Base-by-base conservation (phyloP, 2,329 filamentous ascomycete species). In the Microdochium trichocladiopsis region DNA sequence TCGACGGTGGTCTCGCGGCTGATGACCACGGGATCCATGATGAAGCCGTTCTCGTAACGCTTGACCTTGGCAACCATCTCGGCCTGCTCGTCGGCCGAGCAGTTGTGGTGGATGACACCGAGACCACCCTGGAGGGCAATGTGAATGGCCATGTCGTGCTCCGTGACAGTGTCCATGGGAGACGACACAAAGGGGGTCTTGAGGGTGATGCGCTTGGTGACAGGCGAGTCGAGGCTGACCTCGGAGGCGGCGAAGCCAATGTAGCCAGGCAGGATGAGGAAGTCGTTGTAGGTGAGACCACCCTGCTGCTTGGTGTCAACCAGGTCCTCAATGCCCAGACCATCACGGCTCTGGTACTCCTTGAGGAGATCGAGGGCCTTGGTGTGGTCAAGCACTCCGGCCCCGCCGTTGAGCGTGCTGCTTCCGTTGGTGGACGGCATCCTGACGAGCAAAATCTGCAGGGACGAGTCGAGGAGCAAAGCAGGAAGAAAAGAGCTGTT, bases 61-160 rank as follows among this genome's bases (percentile, higher is more conserved):
- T 99, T 99, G 63, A 99, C 94, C 79, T 96, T 97, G 72, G 90
- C 84, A 61, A 99, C 90, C 94, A 99, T 99, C 77, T 96, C 92
- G 60, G 94, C 94, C 78, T 99, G 94, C 52, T 90, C 89, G 25
- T 97, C 90, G 25, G 92, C 83, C n/a, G 92, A 94, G 82, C 94
- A 99, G 79, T 99, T 99, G 83, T 99, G 94, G 79, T 99, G 94
- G 61, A 99, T 95, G 62, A 99, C 91, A 75, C 94, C 90, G 18
- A 95, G 78, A 65, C 90, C 90, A 63, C 90, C 90, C 67, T 94
- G 87, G 28, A 94, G 80, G 50, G 90, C 90, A 81, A 95, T 96
- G 76, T 96, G 90, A 64, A 99, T 97, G 59, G 94, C 95, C 95
- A 99, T 99, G 71, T 95, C 93, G 75, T 96, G 89, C 78, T 99